Base-by-base conservation (phyloP, 2,329 filamentous ascomycete genomes). In the Delphinella strobiligena region DNA sequence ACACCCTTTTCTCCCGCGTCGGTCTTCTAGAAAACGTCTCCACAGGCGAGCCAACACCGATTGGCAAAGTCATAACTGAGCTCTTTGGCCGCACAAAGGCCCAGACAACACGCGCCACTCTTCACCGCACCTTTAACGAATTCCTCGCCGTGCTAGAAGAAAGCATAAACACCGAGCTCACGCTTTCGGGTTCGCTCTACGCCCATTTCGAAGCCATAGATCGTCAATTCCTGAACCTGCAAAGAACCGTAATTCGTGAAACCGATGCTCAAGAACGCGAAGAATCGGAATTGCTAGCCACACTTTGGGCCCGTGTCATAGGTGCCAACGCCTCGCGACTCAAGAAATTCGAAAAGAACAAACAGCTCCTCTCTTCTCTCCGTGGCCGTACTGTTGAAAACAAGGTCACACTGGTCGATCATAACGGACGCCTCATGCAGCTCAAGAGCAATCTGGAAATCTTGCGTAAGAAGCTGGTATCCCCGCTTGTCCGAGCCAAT, bases 281-380 rank as follows among this genome's bases (percentile, higher is more conserved):
- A 19, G 83, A 93, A 56, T 78, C 77, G 45, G 86, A 94, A 53
- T 72, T 91, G 52, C 78, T 95, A 32, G 80, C 80, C 2, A 81
- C 78, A 2, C 72, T 95, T 7, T 96, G 89, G 89, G 82, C 83
- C 2, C 78, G 80, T 34, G 76, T 93, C 16, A 75, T 95, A 1
- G 88, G 87, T 1, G 70, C 81, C 30, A 81, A 83, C 52, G 78
- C 82, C 5, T 71, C 70, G 33, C 73, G 80, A 48, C 70, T 94
- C n/a, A 75, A 77, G 55, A 95, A 95, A 60, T 95, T 87, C 61
- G 86, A 94, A 59, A 85, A 83, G 62, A 96, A 96, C 67, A 80
- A 81, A 46, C 71, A 78, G 36, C 69, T 95, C 1, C 74, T 96
- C 17, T 74, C 72, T 36, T 81, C 80, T 48, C 81, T 96, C 41